Percentiles rank a stretch among this genome's conserved stretches.
These are phyloP conservation scores for Rosa persica DNA, from an alignment of 306 rosid genomes.

Conservation along the genomic window DNA sequence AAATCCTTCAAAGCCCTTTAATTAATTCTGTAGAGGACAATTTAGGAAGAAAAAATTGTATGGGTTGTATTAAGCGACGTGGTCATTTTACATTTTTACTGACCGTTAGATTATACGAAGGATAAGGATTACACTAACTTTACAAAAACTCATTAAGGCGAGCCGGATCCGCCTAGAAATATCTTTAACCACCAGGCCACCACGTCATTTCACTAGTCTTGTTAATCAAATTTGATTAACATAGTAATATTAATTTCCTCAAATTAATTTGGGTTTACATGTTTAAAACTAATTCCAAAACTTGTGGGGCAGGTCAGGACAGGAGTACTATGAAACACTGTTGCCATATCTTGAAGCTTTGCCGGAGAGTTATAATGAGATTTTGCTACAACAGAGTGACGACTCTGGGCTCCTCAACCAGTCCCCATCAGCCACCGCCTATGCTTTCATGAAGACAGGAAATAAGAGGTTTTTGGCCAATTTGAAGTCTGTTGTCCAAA, in stretches of 20 bases:
- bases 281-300: not conserved
- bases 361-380: not conserved
- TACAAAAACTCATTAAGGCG: conserved; percentile 8
- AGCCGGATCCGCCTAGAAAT: too few species aligned
- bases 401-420: not conserved
- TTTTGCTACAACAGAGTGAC: not conserved
- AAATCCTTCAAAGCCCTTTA: too few species aligned
- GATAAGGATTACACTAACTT: too few species aligned
- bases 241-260: not conserved
- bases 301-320: not conserved
- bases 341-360: conserved; percentile 3
- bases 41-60: conserved; percentile 34
- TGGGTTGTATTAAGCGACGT: too few species aligned
- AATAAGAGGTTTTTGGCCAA: not conserved
- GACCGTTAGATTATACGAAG: too few species aligned
- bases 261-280: not conserved
- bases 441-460: conserved; percentile 18
- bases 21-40: too few species aligned
- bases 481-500: conserved; percentile 6
- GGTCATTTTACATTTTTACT: too few species aligned
- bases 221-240: not conserved
- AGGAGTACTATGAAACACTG: not conserved
- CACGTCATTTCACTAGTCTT: too few species aligned
- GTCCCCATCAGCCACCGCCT: conserved; percentile 21
- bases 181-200: too few species aligned